Conservation (phyloP, 352 stramenopile genomes). For the Globisporangium carolinianum region DNA sequence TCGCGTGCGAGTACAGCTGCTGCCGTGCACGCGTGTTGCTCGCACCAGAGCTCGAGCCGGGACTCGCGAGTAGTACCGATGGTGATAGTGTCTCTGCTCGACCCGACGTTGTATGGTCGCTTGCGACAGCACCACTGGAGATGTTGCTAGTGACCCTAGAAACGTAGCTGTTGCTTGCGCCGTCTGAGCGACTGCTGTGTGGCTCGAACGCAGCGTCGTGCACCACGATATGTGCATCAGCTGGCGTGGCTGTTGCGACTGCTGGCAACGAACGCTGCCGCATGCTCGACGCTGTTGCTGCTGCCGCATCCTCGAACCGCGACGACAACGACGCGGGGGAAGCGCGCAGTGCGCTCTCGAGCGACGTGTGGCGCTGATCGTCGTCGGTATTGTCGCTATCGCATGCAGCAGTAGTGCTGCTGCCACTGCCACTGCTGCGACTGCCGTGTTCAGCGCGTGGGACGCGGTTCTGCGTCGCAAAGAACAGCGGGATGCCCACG, state of each 20-base stretch:
- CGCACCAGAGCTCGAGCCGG: neutral
- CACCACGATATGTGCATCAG: too few species aligned
- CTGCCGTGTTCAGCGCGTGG: slow-evolving; percentile 24
- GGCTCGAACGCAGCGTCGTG: neutral
- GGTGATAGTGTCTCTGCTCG: too few species aligned
- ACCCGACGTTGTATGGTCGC: too few species aligned
- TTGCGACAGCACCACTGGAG: too few species aligned
- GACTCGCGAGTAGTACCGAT: neutral
- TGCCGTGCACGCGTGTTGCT: neutral
- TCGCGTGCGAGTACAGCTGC: slow-evolving; percentile 5
- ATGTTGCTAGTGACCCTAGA: too few species aligned
- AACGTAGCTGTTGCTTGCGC: too few species aligned
- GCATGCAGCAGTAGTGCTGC: neutral
- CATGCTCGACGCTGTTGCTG: neutral
- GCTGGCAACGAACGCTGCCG: neutral
- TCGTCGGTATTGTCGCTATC: neutral
- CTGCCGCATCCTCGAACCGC: neutral
- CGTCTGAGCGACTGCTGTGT: neutral
- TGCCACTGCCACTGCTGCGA: neutral
- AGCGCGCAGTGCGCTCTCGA: neutral
- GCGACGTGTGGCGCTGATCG: neutral
- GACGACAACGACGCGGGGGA: too few species aligned
- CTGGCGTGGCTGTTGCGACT: too few species aligned
- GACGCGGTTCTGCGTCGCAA: slow-evolving; percentile 47
- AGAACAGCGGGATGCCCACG: slow-evolving; percentile 61